phyloP scores from a whole-genome alignment of 495 filamentous ascomycete species.

The Saxophila tyrrhenica region DNA sequence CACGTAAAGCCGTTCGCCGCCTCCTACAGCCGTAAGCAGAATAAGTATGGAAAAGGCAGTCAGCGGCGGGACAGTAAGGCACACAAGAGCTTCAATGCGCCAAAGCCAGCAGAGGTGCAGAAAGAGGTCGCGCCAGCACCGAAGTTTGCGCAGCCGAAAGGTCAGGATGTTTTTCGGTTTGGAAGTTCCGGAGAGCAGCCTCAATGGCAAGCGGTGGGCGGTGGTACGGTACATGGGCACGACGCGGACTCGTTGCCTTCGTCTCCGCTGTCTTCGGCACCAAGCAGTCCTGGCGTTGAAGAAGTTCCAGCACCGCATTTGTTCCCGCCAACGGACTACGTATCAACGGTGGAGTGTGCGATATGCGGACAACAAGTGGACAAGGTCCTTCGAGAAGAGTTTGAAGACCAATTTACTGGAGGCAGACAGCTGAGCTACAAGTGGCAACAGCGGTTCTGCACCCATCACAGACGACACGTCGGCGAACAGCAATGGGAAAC shows the following conservation, averaged over 20 bases:
- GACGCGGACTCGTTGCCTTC: not conserved
- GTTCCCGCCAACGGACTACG: constrained; percentile 2
- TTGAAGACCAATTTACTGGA: constrained; percentile 5
- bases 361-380: constrained; percentile 11
- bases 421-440: constrained; percentile 13
- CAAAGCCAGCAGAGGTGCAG: not conserved
- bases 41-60: too few relatives aligned
- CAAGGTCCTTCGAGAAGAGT: constrained; percentile 5
- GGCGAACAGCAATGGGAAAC: constrained; percentile 50
- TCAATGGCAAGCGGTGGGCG: not conserved
- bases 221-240: not conserved
- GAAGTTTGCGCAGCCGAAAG: not conserved
- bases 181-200: not conserved
- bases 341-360: not conserved
- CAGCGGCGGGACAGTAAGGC: too few relatives aligned
- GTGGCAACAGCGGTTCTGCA: constrained; percentile 50
- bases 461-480: constrained; percentile 48
- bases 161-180: not conserved
- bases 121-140: not conserved
- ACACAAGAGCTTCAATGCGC: not conserved
- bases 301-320: not conserved
- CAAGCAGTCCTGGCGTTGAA: not conserved
- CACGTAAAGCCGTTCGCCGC: not conserved
- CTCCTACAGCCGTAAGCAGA: too few relatives aligned
- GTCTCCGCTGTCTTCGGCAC: constrained; percentile 6